A percentile compares a stretch with the other conserved stretches of the same genome.
Evolutionary conservation across 768 basidiomycete species (phyloP).

Genomic region (Lentinula boryana): DNA sequence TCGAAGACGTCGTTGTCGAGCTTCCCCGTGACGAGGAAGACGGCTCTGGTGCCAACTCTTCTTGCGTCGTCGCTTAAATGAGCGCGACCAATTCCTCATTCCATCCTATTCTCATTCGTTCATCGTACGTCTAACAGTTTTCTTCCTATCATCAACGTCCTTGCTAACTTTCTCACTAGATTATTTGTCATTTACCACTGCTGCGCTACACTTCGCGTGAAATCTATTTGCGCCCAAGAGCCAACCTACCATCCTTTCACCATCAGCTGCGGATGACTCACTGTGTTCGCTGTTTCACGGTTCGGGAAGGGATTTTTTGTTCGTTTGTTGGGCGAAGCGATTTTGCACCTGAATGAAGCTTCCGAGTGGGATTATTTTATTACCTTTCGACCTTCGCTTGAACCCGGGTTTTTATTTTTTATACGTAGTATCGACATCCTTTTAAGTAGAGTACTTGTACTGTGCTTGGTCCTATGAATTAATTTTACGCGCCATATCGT

Average conservation of each 20-base stretch:
- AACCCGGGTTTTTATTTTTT: neutral
- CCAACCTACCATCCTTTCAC: neutral
- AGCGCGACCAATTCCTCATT: neutral
- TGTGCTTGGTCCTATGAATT: neutral
- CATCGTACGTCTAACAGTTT: neutral
- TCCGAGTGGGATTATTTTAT: slow-evolving; percentile 6
- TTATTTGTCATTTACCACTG: neutral
- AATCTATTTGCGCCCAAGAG: neutral
- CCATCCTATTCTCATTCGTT: neutral
- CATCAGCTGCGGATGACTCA: neutral
- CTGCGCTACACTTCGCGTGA: neutral
- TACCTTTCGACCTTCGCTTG: neutral
- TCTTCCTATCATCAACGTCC: neutral
- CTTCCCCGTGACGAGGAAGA: neutral
- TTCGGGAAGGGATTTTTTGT: neutral
- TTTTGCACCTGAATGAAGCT: neutral
- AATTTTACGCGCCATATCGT: neutral
- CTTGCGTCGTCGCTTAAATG: neutral
- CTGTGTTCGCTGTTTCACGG: neutral
- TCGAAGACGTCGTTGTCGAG: neutral
- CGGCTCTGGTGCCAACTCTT: slow-evolving; percentile 2
- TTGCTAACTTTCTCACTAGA: neutral
- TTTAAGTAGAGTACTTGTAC: neutral
- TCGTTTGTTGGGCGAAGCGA: neutral
- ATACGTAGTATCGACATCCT: neutral